phyloP scores from a whole-genome alignment of 108 stramenopile genomes.

The Parmales sp. region DNA sequence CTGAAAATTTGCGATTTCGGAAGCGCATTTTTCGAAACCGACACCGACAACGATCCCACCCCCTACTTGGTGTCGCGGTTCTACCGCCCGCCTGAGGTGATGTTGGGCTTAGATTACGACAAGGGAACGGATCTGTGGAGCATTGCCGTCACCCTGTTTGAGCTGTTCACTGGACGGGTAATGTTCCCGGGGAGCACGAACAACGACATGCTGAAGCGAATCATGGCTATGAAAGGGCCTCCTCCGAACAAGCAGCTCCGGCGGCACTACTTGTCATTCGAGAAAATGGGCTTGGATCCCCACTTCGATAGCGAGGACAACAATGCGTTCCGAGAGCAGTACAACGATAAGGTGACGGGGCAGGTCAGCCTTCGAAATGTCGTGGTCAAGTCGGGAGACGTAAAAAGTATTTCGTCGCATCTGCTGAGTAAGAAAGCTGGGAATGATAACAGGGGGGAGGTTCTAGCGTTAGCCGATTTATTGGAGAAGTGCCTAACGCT shows the following conservation, averaged over 20 bases:
- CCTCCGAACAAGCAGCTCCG: conserved; percentile 70
- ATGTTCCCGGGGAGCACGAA: conserved; percentile 82
- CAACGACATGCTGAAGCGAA: conserved; percentile 84
- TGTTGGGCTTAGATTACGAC: conserved; percentile 86
- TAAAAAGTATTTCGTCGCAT: conserved; percentile 26
- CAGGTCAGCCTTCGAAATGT: conserved; percentile 44
- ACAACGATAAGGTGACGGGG: conserved; percentile 55
- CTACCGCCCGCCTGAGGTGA: conserved; percentile 96
- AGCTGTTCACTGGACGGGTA: conserved; percentile 85
- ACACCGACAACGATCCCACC: conserved; percentile 70
- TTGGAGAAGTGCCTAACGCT: conserved; percentile 69
- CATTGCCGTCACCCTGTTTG: conserved; percentile 77
- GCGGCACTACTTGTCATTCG: conserved; percentile 55
- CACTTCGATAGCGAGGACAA: conserved; percentile 40
- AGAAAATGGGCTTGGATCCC: conserved; percentile 46
- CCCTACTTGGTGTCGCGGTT: conserved; percentile 95
- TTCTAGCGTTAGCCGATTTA: conserved; percentile 71
- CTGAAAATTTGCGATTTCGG: conserved; percentile 92
- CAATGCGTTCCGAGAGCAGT: conserved; percentile 49
- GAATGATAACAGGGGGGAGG: conserved; percentile 60
- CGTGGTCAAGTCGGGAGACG: conserved; percentile 32
- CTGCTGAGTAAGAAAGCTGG: conserved; percentile 56
- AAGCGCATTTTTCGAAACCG: conserved; percentile 70
- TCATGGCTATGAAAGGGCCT: conserved; percentile 87
- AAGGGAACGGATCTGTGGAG: conserved; percentile 87